A percentile compares a stretch with the other conserved stretches of the same genome.
These are phyloP conservation scores for Apiospora koreana DNA, from an alignment of 2,329 filamentous ascomycete species.

Conservation along the genomic window DNA sequence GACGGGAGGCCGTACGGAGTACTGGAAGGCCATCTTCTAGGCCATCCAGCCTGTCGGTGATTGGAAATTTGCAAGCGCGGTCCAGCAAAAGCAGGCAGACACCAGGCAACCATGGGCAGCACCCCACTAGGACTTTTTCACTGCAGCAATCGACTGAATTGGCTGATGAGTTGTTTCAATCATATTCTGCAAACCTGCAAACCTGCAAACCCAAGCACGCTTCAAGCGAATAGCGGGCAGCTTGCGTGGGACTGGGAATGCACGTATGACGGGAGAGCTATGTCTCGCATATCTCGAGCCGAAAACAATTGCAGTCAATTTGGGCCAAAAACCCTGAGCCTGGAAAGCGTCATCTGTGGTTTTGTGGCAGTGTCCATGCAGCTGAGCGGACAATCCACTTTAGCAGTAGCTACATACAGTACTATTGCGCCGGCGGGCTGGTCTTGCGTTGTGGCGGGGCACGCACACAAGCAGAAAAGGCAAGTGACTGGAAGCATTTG, in stretches of 20 bases:
- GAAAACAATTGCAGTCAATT: background rate
- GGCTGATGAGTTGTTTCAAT: background rate
- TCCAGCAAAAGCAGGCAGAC: slow-evolving; percentile 1
- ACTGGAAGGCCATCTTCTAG: too few species aligned
- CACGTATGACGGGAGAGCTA: background rate
- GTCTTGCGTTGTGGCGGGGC: background rate
- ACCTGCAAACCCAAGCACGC: background rate
- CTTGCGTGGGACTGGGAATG: too few species aligned
- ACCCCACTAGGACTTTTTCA: background rate
- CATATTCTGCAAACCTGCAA: background rate
- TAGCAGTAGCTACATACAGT: too few species aligned
- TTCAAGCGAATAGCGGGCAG: background rate
- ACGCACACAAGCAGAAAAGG: too few species aligned
- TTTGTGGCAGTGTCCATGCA: background rate
- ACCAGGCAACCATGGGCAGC: background rate
- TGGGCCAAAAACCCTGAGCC: background rate
- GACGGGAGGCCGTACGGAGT: too few species aligned
- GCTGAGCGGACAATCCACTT: background rate
- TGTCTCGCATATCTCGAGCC: background rate
- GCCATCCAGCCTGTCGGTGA: background rate
- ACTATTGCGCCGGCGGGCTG: background rate
- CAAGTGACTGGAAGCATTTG: too few species aligned
- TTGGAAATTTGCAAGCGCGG: background rate
- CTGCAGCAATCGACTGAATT: background rate
- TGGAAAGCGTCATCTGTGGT: background rate